These are phyloP conservation scores for Botrytis byssoidea DNA, from an alignment of 2,329 filamentous ascomycete species.

Conservation along the genomic window DNA sequence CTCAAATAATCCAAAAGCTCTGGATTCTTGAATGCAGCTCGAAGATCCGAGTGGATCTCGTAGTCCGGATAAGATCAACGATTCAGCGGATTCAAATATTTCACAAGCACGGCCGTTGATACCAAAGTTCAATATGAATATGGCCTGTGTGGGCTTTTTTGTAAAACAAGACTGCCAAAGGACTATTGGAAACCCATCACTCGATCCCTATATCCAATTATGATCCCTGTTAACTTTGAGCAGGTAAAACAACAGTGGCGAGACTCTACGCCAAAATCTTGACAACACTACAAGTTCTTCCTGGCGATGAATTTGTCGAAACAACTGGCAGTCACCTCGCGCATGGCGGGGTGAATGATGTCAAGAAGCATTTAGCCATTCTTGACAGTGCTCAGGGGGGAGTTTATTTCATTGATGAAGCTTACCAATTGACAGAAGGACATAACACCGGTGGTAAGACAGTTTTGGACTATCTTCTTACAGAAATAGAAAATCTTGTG, in stretches of 20 bases:
- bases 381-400: constrained; percentile 66
- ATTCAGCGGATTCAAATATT: not conserved
- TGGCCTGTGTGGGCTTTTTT: not conserved
- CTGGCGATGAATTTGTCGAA: constrained; percentile 61
- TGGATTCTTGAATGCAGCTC: not conserved
- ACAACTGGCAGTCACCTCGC: constrained; percentile 67
- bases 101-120: not conserved
- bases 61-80: not conserved
- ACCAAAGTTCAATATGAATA: rapidly evolving
- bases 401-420: constrained; percentile 75
- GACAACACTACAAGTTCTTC: constrained; percentile 58
- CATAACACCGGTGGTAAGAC: constrained; percentile 56
- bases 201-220: not conserved
- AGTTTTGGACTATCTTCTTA: constrained; percentile 68
- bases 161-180: not conserved
- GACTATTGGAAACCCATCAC: not conserved
- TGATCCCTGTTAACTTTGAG: constrained; percentile 47
- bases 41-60: not conserved
- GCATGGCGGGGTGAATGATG: constrained; percentile 57
- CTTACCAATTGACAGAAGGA: constrained; percentile 67
- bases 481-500: constrained; percentile 68
- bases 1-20: not conserved
- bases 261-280: constrained; percentile 68
- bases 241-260: constrained; percentile 71
- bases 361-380: constrained; percentile 54